Conservation (phyloP, 1,139 yeast genomes). For the Wickerhamiella infanticola region DNA sequence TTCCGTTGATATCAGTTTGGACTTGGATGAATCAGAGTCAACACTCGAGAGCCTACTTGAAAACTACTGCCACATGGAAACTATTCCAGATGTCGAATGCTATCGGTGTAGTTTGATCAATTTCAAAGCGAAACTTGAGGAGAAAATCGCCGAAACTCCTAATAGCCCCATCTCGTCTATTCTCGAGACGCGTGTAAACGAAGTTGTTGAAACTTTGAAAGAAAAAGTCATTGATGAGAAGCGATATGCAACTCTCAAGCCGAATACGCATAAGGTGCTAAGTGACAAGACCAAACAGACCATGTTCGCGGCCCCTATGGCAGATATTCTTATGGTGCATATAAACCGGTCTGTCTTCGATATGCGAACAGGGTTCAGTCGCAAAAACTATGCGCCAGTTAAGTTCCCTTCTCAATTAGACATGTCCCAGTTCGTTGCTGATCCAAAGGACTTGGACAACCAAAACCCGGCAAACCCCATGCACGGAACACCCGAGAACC, state of each 20-base stretch:
- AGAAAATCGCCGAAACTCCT: conserved; percentile 8
- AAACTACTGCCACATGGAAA: conserved; percentile 68
- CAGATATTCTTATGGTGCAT: conserved; percentile 70
- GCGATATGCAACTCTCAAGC: conserved; percentile 54
- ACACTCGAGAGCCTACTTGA: conserved; percentile 43
- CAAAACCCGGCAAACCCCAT: conserved; percentile 68
- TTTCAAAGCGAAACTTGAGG: conserved; percentile 33
- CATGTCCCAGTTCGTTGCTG: conserved; percentile 53
- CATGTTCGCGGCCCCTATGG: conserved; percentile 55
- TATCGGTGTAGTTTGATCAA: conserved; percentile 70
- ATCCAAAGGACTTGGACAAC: conserved; percentile 40
- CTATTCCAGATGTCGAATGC: conserved; percentile 85
- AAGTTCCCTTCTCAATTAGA: conserved; percentile 54
- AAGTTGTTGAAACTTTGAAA: conserved; percentile 41
- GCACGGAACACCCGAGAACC: conserved; percentile 18
- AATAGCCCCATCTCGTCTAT: conserved; percentile 27
- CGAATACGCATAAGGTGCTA: conserved; percentile 59
- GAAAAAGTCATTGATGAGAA: conserved; percentile 68
- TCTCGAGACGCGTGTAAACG: conserved; percentile 36
- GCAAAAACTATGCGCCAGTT: conserved; percentile 75
- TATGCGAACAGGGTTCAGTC: conserved; percentile 64
- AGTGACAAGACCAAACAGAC: conserved; percentile 74
- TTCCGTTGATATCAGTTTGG: conserved; percentile 60
- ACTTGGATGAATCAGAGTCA: conserved; percentile 16
- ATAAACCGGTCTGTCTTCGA: conserved; percentile 88